Evolutionary conservation across 2,329 filamentous ascomycete genomes (phyloP).

Genomic region (Fusarium sp.): DNA sequence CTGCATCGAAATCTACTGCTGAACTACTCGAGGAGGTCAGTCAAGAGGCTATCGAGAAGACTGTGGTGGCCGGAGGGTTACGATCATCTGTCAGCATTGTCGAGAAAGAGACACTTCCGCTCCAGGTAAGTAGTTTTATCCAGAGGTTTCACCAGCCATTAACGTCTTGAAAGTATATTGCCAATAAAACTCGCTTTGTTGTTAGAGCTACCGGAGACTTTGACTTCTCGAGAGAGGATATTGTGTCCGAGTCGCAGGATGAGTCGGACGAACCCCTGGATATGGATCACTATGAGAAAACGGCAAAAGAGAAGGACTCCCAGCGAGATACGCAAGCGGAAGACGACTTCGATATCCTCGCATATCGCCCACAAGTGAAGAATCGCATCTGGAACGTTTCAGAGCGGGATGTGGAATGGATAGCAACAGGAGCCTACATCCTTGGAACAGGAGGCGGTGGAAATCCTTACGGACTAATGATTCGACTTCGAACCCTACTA

Average conservation of each 20-base stretch:
- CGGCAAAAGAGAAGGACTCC: neutral
- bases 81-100: conserved; percentile 57
- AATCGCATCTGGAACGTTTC: conserved; percentile 67
- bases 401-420: conserved; percentile 67
- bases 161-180: conserved; percentile 54
- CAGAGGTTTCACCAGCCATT: neutral
- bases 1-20: conserved; percentile 52
- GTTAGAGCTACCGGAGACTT: conserved; percentile 70
- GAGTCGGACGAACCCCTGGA: conserved; percentile 15
- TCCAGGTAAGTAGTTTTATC: conserved; percentile 52
- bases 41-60: conserved; percentile 55
- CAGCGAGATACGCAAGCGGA: conserved; percentile 2
- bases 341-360: conserved; percentile 47
- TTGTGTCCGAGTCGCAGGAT: neutral
- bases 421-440: conserved; percentile 69
- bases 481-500: conserved; percentile 63
- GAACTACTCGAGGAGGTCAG: conserved; percentile 52
- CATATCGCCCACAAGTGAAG: conserved; percentile 61
- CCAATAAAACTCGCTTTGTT: conserved; percentile 66
- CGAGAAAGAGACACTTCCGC: conserved; percentile 64
- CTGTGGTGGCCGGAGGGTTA: conserved; percentile 58
- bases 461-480: conserved; percentile 61
- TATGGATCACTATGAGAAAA: conserved; percentile 38
- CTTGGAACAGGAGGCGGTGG: conserved; percentile 71
- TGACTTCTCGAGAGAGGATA: conserved; percentile 49